Conservation (phyloP, 345 rosid genomes). For the Luvunga scandens region DNA sequence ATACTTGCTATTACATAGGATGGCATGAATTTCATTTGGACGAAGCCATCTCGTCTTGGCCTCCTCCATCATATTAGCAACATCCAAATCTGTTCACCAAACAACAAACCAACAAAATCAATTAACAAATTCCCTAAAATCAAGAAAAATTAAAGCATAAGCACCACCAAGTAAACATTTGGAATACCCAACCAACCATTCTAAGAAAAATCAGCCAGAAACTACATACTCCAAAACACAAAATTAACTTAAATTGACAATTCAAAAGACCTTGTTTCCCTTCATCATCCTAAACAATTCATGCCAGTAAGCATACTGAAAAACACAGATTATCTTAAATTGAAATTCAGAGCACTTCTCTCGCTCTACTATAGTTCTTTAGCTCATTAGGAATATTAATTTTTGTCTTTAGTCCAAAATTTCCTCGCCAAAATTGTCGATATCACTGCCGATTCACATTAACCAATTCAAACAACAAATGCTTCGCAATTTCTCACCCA, state of each 20-base stretch:
- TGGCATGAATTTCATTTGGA: slow-evolving; percentile 91
- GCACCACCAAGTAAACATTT: not conserved
- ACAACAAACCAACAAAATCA: slow-evolving; percentile 13
- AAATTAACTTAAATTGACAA: not conserved
- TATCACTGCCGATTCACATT: not conserved
- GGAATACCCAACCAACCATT: not conserved
- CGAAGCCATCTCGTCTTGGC: slow-evolving; percentile 90
- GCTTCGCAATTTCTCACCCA: not conserved
- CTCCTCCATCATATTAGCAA: slow-evolving; percentile 60
- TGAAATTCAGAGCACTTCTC: too few relatives aligned
- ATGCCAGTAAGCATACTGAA: too few relatives aligned
- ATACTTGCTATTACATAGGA: slow-evolving; percentile 66
- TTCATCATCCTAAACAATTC: too few relatives aligned
- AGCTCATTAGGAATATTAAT: not conserved
- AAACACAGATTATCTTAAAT: too few relatives aligned
- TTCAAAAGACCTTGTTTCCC: not conserved
- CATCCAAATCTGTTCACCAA: slow-evolving; percentile 70
- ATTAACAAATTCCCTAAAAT: not conserved
- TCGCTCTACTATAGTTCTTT: not conserved
- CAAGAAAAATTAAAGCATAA: not conserved
- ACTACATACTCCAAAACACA: not conserved
- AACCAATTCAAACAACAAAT: not conserved
- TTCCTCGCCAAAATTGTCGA: too few relatives aligned
- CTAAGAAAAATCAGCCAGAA: not conserved
- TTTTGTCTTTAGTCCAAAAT: not conserved